A percentile compares a stretch with the other conserved stretches of the same genome.
Conservation (phyloP, 2,329 filamentous ascomycete genomes). For the Neurospora sp. region DNA sequence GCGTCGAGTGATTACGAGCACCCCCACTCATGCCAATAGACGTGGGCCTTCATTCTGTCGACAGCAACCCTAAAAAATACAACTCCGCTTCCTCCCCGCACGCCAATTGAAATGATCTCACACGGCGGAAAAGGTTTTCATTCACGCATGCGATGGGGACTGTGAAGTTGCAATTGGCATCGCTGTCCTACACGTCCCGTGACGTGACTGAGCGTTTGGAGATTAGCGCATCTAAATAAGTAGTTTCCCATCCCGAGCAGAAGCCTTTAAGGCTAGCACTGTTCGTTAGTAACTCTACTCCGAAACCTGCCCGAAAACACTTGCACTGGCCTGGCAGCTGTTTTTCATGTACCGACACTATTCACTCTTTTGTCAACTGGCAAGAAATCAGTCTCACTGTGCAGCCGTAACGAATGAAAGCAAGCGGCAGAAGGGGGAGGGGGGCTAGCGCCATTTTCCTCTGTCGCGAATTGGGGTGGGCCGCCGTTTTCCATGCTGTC, state of each 20-base stretch:
- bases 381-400: background rate
- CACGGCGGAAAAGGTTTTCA: background rate
- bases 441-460: background rate
- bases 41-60: background rate
- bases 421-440: background rate
- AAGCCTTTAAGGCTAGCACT: background rate
- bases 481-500: background rate
- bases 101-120: background rate
- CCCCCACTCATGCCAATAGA: constrained; percentile 5
- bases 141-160: background rate
- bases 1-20: constrained; percentile 1
- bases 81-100: background rate
- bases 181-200: background rate
- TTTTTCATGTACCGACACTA: background rate
- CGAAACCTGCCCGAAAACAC: background rate
- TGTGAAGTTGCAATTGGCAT: background rate
- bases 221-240: background rate
- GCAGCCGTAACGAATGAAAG: background rate
- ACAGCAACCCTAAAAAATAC: background rate
- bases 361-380: background rate
- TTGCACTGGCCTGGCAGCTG: background rate
- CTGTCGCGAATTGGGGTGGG: background rate
- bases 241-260: background rate
- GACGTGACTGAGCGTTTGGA: background rate
- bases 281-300: background rate